Conservation (phyloP, 1,284 basidiomycete genomes). For the Cryptococcus maquisensis region DNA sequence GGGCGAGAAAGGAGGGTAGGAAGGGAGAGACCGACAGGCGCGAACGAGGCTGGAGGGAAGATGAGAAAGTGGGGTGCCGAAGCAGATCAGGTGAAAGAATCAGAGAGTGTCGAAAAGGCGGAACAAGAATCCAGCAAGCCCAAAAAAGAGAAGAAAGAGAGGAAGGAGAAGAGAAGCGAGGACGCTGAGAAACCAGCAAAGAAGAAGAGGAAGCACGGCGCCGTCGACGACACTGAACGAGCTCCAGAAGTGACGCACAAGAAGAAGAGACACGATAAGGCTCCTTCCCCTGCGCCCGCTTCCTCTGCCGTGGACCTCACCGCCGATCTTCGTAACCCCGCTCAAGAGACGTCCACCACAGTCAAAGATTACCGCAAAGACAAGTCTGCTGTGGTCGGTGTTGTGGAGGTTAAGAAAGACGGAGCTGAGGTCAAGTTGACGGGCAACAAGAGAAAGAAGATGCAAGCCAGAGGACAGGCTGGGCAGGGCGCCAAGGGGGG, state of each 20-base stretch:
- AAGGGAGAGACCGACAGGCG: conserved; percentile 36
- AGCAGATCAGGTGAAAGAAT: conserved; percentile 1
- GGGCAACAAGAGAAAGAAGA: conserved; percentile 18
- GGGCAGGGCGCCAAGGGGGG: conserved; percentile 8
- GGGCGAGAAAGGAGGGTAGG: conserved; percentile 25
- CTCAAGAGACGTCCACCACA: not conserved
- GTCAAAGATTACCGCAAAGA: conserved; percentile 1
- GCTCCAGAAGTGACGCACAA: not conserved
- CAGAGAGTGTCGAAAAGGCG: conserved; percentile 1
- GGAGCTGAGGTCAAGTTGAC: conserved; percentile 11
- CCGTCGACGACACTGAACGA: not conserved
- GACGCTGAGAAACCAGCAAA: not conserved
- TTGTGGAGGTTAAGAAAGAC: conserved; percentile 21
- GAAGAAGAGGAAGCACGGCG: conserved; percentile 4
- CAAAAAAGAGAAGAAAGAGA: conserved; percentile 5
- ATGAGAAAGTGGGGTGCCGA: conserved; percentile 35
- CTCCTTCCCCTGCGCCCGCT: not conserved
- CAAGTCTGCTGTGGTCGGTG: conserved; percentile 27
- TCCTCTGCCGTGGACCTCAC: not conserved
- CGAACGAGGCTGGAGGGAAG: conserved; percentile 23
- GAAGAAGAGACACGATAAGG: not conserved
- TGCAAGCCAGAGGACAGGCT: conserved; percentile 14
- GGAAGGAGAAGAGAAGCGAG: conserved; percentile 4
- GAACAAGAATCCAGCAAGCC: not conserved
- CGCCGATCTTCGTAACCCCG: not conserved